Evolutionary conservation across 306 rosid species (phyloP), one percentile per base, ranked within the genome.

Genomic region (Citrullus mucosospermus): DNA sequence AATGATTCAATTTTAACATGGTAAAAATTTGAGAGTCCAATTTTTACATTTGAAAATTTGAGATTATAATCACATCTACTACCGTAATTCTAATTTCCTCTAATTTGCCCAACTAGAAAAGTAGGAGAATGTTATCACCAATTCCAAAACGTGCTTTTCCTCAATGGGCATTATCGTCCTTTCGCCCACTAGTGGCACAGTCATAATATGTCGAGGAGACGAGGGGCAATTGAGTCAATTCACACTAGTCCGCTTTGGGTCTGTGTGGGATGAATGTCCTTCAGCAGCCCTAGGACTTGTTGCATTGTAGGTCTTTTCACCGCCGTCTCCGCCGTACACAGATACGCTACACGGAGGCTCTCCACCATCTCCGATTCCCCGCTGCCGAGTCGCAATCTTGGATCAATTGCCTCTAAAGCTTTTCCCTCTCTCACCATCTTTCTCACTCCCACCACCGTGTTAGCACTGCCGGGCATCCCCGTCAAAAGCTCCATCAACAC

Each of bases 401-500:
- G 89, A 8, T 92, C 99, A 44, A 96, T 34, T 9, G 88, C 90
- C 16, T 84, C 82, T 30, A 69, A 80, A 0, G 84, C 91, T 3
- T 82, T 80, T 4, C 93, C 88, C 51, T 96, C 99, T 82, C 98
- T 91, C 63, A 92, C 96, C 80, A 83, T 69, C 83, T 90, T 86
- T 84, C 99, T 85, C 77, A 91, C 91, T 91, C 90, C 85, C 63
- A 91, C 98, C 76, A 95, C 97, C 18, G 88, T 91, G 87, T 95
- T 97, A 43, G 97, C 96, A 38, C 93, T 82, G 61, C 97, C 98
- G 1, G 83, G 50, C 78, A 83, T 84, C 43, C 98, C 99, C 36
- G 98, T 92, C 78, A 95, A 11, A 6, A 95, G 86, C 90, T 95
- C 99, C 90, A 95, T 92, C 84, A 95, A 75, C 54, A 95, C 93